Conservation (phyloP, 352 stramenopile genomes). For the Phytophthora sp. region DNA sequence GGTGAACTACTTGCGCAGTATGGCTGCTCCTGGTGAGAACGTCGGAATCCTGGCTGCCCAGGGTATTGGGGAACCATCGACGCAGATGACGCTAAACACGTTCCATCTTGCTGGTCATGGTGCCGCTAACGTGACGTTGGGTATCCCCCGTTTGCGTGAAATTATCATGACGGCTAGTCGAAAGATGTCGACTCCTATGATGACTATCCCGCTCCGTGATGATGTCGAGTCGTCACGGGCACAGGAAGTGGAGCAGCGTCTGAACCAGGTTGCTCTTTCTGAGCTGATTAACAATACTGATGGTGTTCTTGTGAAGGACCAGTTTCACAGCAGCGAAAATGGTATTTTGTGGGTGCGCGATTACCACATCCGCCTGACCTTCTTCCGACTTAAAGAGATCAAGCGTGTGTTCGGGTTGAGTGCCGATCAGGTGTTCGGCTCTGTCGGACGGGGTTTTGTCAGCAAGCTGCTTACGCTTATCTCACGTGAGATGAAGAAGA, state of each 20-base stretch:
- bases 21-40: slow-evolving; percentile 97
- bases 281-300: slow-evolving; percentile 93
- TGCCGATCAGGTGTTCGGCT: slow-evolving; percentile 92
- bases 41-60: slow-evolving; percentile 99
- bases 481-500: slow-evolving; percentile 94
- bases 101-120: slow-evolving; percentile 99
- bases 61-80: slow-evolving; percentile 99
- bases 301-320: slow-evolving; percentile 93
- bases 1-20: slow-evolving; percentile 97
- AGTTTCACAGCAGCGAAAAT: slow-evolving; percentile 90
- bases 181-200: slow-evolving; percentile 98
- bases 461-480: slow-evolving; percentile 94
- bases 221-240: slow-evolving; percentile 54
- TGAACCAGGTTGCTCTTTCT: slow-evolving; percentile 94
- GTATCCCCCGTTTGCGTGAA: slow-evolving; percentile 99
- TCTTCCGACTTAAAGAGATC: slow-evolving; percentile 96
- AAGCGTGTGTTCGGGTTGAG: slow-evolving; percentile 94
- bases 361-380: slow-evolving; percentile 96
- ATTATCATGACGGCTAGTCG: slow-evolving; percentile 99
- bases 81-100: slow-evolving; percentile 99
- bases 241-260: slow-evolving; percentile 84
- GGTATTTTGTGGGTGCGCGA: slow-evolving; percentile 95
- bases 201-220: slow-evolving; percentile 95
- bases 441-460: slow-evolving; percentile 91
- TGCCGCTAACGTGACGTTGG: slow-evolving; percentile 99